phyloP scores from a whole-genome alignment of 75 land plant species.

The Pinus taeda region DNA sequence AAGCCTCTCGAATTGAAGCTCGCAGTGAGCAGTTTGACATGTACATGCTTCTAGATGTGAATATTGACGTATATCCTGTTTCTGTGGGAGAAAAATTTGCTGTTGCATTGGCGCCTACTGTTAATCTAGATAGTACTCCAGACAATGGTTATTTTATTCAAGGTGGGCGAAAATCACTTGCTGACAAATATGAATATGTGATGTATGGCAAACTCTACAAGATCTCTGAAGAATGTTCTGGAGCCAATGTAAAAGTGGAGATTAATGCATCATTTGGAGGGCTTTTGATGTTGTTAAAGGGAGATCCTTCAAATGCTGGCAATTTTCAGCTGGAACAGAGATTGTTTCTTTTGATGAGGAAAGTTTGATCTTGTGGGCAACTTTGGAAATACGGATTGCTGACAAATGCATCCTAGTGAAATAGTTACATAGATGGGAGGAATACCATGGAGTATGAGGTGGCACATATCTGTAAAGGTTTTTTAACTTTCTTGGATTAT shows the following conservation, averaged over 20 bases:
- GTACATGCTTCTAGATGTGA: no score
- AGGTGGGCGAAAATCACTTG: constrained; percentile 64
- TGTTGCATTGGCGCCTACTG: no score
- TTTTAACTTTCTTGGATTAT: no score
- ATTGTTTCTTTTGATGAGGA: constrained; percentile 82
- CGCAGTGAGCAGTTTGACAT: constrained; percentile 82
- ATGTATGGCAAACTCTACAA: constrained; percentile 95
- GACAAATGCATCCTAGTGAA: no score
- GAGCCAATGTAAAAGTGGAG: constrained; percentile 57
- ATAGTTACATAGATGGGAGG: no score
- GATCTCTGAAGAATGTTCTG: constrained; percentile 57
- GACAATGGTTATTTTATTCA: no score
- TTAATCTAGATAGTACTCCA: no score
- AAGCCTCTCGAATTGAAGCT: constrained; percentile 76
- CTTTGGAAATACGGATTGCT: no score
- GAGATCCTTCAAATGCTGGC: constrained; percentile 53
- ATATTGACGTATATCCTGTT: no score
- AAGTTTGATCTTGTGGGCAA: constrained; percentile 18
- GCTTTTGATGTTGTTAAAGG: constrained; percentile 76
- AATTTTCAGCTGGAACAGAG: constrained; percentile 80
- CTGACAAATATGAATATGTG: constrained; percentile 90
- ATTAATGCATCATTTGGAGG: constrained; percentile 90
- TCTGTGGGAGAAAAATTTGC: no score
- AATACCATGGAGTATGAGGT: no score
- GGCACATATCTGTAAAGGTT: no score